Percentiles rank a stretch among this genome's conserved stretches.
phyloP scores from a whole-genome alignment of 352 stramenopile genomes.

The Phytophthora citrophthora region DNA sequence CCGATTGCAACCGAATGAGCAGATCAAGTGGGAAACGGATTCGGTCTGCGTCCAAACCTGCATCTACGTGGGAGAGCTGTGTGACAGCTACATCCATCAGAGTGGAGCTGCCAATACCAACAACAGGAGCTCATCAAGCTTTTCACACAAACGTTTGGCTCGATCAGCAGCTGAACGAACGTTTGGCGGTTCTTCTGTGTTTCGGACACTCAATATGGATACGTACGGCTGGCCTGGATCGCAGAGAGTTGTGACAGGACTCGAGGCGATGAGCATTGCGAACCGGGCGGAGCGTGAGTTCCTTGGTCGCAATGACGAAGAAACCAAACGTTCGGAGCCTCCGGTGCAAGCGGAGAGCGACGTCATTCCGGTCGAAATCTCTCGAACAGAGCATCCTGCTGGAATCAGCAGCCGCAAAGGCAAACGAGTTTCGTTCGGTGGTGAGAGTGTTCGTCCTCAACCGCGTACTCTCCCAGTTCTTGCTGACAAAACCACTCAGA shows the following conservation, averaged over 20 bases:
- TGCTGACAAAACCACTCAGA: slow-evolving; percentile 47
- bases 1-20: slow-evolving; percentile 40
- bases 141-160: slow-evolving; percentile 27
- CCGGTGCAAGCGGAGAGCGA: background rate
- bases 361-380: background rate
- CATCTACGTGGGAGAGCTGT: slow-evolving; percentile 31
- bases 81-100: slow-evolving; percentile 33
- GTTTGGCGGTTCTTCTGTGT: slow-evolving; percentile 31
- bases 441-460: slow-evolving; percentile 11
- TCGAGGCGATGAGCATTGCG: slow-evolving; percentile 46
- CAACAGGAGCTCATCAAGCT: slow-evolving; percentile 5
- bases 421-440: slow-evolving; percentile 38
- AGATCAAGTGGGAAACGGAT: slow-evolving; percentile 37
- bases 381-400: background rate
- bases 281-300: slow-evolving; percentile 43
- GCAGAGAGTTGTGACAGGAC: slow-evolving; percentile 34
- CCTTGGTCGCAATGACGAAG: slow-evolving; percentile 23
- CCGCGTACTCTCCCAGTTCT: slow-evolving; percentile 34
- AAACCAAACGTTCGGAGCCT: slow-evolving; percentile 21
- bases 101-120: slow-evolving; percentile 1
- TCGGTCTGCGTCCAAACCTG: slow-evolving; percentile 24
- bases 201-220: slow-evolving; percentile 33
- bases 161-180: slow-evolving; percentile 21
- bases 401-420: slow-evolving; percentile 16
- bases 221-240: slow-evolving; percentile 24